Conservation (phyloP, 179 eudicot species). For the Beta macrorhiza region DNA sequence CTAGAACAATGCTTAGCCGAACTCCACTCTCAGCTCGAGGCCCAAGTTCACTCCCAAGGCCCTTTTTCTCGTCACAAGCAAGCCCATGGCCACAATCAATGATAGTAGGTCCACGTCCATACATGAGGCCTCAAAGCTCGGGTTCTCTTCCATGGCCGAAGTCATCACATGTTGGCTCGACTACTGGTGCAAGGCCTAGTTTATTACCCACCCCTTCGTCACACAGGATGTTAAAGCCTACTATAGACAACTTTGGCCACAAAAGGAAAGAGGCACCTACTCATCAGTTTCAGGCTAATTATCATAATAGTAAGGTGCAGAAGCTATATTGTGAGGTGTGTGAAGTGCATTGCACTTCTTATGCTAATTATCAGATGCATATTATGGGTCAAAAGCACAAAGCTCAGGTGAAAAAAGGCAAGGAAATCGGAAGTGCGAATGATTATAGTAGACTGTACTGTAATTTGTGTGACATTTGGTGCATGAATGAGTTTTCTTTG, state of each 20-base stretch:
- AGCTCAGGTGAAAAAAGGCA: slow-evolving; percentile 32
- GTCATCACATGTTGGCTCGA: background rate
- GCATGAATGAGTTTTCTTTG: slow-evolving; percentile 37
- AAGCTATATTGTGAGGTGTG: slow-evolving; percentile 39
- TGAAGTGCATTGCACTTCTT: slow-evolving; percentile 39
- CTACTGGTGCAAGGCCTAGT: slow-evolving; percentile 3
- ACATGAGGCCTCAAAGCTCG: background rate
- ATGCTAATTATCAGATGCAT: slow-evolving; percentile 40
- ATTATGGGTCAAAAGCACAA: slow-evolving; percentile 46
- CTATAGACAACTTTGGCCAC: slow-evolving; percentile 1
- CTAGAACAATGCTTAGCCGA: background rate
- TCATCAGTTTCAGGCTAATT: slow-evolving; percentile 5
- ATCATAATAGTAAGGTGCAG: slow-evolving; percentile 7
- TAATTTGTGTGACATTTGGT: slow-evolving; percentile 40
- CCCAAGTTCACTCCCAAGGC: slow-evolving; percentile 16
- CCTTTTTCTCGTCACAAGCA: background rate
- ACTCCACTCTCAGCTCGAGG: slow-evolving; percentile 8
- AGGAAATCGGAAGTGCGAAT: background rate
- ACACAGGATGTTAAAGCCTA: background rate
- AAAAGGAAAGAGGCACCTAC: slow-evolving; percentile 36
- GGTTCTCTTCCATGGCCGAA: background rate
- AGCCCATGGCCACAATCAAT: slow-evolving; percentile 7
- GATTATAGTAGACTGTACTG: slow-evolving; percentile 20
- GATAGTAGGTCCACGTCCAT: background rate
- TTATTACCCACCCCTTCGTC: background rate